Conservation (phyloP, 108 stramenopile species). For the Pseudonitzschia multistriata region DNA sequence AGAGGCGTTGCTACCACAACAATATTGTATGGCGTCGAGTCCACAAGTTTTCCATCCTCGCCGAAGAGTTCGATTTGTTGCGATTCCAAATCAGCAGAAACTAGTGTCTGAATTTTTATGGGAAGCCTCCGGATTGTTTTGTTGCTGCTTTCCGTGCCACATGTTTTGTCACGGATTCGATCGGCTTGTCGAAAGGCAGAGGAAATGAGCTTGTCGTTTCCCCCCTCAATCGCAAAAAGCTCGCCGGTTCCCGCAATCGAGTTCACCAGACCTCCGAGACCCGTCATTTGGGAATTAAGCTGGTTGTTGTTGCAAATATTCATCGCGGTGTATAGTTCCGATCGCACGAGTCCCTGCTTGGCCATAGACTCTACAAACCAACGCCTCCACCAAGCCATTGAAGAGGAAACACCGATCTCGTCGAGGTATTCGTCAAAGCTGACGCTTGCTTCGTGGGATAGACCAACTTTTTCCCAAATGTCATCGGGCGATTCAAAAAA, state of each 20-base stretch:
- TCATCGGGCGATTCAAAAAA: constrained; percentile 70
- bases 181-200: constrained; percentile 66
- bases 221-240: constrained; percentile 49
- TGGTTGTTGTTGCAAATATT: constrained; percentile 76
- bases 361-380: background rate
- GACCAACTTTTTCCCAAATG: constrained; percentile 57
- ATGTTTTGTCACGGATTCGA: constrained; percentile 14
- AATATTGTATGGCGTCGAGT: constrained; percentile 60
- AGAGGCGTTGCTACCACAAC: constrained; percentile 79
- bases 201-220: constrained; percentile 63
- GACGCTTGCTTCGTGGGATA: constrained; percentile 28
- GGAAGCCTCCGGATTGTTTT: constrained; percentile 20
- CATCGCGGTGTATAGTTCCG: constrained; percentile 60
- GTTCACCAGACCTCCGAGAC: constrained; percentile 56
- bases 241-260: constrained; percentile 38
- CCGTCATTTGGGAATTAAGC: constrained; percentile 58
- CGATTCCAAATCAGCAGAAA: background rate
- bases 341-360: constrained; percentile 49
- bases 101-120: constrained; percentile 34
- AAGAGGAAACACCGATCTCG: constrained; percentile 32
- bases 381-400: constrained; percentile 13
- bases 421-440: constrained; percentile 55
- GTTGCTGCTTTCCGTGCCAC: constrained; percentile 4
- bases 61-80: constrained; percentile 37
- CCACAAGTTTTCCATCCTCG: constrained; percentile 41